These are phyloP conservation scores for Coniochaeta sp. DNA, from an alignment of 2,329 filamentous ascomycete species.

Conservation along the genomic window DNA sequence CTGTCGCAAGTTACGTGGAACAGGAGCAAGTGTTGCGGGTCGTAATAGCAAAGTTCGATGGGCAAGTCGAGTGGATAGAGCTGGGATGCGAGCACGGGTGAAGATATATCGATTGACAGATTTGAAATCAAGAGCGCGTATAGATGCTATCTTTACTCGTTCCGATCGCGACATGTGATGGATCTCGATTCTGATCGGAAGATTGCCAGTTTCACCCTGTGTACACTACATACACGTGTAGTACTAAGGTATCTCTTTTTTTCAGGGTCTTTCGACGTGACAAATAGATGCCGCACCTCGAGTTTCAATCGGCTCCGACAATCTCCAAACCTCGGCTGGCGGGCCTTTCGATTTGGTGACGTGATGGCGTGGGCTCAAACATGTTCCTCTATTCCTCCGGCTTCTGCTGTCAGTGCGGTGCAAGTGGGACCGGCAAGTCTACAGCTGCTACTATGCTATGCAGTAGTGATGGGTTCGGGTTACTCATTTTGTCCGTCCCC, in stretches of 20 bases:
- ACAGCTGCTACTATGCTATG: too few relatives aligned
- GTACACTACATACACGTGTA: too few relatives aligned
- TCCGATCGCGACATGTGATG: background rate
- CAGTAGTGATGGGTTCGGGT: background rate
- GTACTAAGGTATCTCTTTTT: background rate
- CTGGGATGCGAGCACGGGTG: background rate
- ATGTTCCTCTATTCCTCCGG: background rate
- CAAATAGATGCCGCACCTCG: background rate
- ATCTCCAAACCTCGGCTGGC: background rate
- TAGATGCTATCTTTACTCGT: background rate
- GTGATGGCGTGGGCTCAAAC: background rate
- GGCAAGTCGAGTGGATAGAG: background rate
- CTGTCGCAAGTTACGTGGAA: background rate
- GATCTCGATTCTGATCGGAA: background rate
- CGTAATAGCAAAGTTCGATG: conserved; percentile 1
- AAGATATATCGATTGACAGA: background rate
- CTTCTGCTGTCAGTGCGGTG: background rate
- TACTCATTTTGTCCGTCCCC: background rate
- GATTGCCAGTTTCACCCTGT: background rate
- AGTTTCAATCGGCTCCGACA: background rate
- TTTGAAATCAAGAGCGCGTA: background rate
- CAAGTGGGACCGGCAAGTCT: background rate
- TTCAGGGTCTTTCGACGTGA: background rate
- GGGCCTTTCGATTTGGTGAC: background rate
- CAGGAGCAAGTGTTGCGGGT: background rate